Evolutionary conservation across 768 basidiomycete genomes (phyloP), one percentile per base, ranked within the genome.

Genomic region (Mycena sanguinolenta): DNA sequence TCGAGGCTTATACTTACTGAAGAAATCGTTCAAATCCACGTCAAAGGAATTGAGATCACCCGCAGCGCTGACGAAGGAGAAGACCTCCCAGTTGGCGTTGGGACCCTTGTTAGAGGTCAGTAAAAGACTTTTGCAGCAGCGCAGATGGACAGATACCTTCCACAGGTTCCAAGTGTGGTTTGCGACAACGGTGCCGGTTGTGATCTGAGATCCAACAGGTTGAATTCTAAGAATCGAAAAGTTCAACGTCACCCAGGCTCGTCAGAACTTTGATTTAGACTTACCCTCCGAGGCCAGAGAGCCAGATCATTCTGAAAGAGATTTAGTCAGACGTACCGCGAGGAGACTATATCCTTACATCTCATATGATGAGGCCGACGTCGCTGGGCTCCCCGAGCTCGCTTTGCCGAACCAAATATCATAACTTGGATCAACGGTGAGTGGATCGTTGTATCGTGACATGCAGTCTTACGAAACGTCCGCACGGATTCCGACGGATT

Each of bases 111-210:
- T 89, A 74, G 8, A 76, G 36, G 73, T 84, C 75, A 87, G 10
- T 76, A 63, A 5, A 65, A 79, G 84, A 69, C 86, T 46, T 87
- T 88, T 86, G 71, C 87, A 70, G 23, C n/a, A 25, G 7, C 14
- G 86, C 77, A n/a, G 86, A 85, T 76, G 87, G 73, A 84, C 86
- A 13, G 84, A 83, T 46, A 88, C 88, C 55, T 76, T 79, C 88
- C 88, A 90, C 36, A 90, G 79, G 69, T 86, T 83, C 89, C 89
- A 91, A 2, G 83, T 83, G 75, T 87, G 80, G 39, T 86, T 87
- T 3, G 82, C 87, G 38, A 90, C 67, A 12, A 73, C 73, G 38
- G 85, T 81, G 32, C 77, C 84, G 12, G 84, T 82, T 0, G 76
- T 76, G 59, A 84, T 82, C 63, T 84, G 85, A 38, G 84, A 85